Evolutionary conservation across 768 basidiomycete genomes (phyloP).

Genomic region (Tremella mesenterica): DNA sequence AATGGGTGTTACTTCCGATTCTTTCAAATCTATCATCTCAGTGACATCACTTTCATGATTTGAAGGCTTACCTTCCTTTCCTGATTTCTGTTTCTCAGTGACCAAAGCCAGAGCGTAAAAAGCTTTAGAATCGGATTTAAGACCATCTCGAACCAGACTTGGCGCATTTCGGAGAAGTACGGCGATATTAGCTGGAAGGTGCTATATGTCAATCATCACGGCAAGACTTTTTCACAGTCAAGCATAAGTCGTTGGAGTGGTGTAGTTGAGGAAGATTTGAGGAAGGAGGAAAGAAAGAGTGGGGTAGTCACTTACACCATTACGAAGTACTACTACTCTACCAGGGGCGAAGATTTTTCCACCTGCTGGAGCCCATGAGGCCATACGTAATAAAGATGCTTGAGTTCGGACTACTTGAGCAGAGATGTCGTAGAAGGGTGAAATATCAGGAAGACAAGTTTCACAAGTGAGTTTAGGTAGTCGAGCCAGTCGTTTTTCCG

Average conservation of each 20-base stretch:
- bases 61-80: slow-evolving; percentile 50
- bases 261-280: too few species aligned
- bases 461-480: slow-evolving; percentile 62
- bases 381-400: slow-evolving; percentile 56
- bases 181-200: slow-evolving; percentile 62
- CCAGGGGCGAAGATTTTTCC: slow-evolving; percentile 62
- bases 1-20: slow-evolving; percentile 56
- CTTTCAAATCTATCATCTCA: slow-evolving; percentile 18
- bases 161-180: slow-evolving; percentile 56
- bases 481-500: slow-evolving; percentile 58
- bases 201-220: slow-evolving; percentile 49
- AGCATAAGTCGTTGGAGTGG: too few species aligned
- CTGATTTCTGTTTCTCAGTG: slow-evolving; percentile 54
- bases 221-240: too few species aligned
- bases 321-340: slow-evolving; percentile 71
- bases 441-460: slow-evolving; percentile 63
- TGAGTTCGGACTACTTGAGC: slow-evolving; percentile 58
- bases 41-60: not conserved
- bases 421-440: slow-evolving; percentile 64
- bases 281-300: too few species aligned
- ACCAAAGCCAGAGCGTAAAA: slow-evolving; percentile 70
- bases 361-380: slow-evolving; percentile 56
- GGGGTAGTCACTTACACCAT: slow-evolving; percentile 58
- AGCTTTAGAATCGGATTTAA: slow-evolving; percentile 38
- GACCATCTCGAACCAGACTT: slow-evolving; percentile 20